Evolutionary conservation across 2,329 filamentous ascomycete species (phyloP).

Genomic region (Ceratocystis harringtonii): DNA sequence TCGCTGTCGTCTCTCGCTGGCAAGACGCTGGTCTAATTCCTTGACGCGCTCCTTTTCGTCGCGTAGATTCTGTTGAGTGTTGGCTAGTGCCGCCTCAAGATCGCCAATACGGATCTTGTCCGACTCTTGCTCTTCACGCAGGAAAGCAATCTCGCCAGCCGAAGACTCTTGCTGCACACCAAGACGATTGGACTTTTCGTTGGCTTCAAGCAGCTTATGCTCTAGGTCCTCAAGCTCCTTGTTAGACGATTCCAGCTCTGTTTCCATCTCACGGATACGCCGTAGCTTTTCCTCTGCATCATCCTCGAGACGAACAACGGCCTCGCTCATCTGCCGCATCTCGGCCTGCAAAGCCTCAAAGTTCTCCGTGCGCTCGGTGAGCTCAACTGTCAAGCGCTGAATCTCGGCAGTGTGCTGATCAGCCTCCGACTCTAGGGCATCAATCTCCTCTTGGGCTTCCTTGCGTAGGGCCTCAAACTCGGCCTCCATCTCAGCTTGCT

Average conservation of each 20-base stretch:
- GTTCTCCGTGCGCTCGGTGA: conserved; percentile 67
- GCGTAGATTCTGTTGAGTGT: conserved; percentile 61
- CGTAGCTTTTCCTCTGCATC: conserved; percentile 66
- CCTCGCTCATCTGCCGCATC: conserved; percentile 82
- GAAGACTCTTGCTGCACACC: conserved; percentile 85
- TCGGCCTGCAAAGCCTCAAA: conserved; percentile 84
- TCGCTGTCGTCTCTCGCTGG: conserved; percentile 68
- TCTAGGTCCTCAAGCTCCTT: conserved; percentile 77
- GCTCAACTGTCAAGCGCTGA: conserved; percentile 52
- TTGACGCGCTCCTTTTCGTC: conserved; percentile 66
- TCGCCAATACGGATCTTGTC: conserved; percentile 98
- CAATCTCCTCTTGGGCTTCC: conserved; percentile 52
- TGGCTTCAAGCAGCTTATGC: conserved; percentile 66
- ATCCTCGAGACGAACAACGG: conserved; percentile 74
- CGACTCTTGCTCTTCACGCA: conserved; percentile 88
- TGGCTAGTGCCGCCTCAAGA: conserved; percentile 67
- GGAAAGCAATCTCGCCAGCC: conserved; percentile 84
- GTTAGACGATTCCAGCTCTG: conserved; percentile 69
- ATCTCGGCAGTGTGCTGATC: conserved; percentile 59
- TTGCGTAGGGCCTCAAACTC: conserved; percentile 46
- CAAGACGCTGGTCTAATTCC: conserved; percentile 60
- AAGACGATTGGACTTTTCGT: conserved; percentile 74
- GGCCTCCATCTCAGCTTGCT: conserved; percentile 42
- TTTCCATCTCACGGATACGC: conserved; percentile 68
- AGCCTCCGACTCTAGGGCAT: conserved; percentile 53